A percentile compares a stretch with the other conserved stretches of the same genome.
phyloP scores from a whole-genome alignment of 2,329 filamentous ascomycete species.

The Talaromyces albobiverticillius region DNA sequence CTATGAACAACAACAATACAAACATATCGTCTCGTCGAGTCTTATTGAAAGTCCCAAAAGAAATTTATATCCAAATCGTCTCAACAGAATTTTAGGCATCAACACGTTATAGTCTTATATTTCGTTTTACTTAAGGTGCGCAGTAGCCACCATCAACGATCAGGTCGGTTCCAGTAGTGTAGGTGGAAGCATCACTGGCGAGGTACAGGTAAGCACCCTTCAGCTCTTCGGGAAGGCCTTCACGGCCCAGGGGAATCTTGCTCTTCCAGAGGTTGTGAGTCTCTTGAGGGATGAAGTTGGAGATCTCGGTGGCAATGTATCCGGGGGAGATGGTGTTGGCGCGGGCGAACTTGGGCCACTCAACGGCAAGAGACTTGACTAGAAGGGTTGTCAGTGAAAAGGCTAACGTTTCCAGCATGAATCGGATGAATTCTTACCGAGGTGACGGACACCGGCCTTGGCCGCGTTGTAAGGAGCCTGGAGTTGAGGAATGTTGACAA shows the following conservation, averaged over 20 bases:
- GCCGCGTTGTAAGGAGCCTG: conserved; percentile 72
- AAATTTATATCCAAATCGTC: background rate
- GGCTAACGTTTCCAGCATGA: conserved; percentile 44
- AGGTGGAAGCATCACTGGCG: conserved; percentile 47
- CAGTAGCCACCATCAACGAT: conserved; percentile 50
- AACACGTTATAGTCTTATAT: background rate
- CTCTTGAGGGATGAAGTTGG: conserved; percentile 61
- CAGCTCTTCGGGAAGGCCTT: conserved; percentile 70
- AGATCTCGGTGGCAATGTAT: conserved; percentile 73
- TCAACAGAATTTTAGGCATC: background rate
- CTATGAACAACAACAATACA: too few species aligned
- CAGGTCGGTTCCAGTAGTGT: conserved; percentile 49
- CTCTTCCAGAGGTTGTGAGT: conserved; percentile 71
- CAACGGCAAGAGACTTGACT: conserved; percentile 69
- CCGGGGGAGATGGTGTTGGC: conserved; percentile 72
- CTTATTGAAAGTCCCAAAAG: too few species aligned
- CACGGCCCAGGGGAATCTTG: conserved; percentile 76
- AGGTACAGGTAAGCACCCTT: conserved; percentile 64
- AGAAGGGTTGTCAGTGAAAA: conserved; percentile 14
- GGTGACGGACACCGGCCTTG: conserved; percentile 60
- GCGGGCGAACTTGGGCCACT: conserved; percentile 73
- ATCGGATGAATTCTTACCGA: conserved; percentile 40
- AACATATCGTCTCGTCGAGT: background rate
- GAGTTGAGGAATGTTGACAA: conserved; percentile 73
- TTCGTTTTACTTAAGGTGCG: conserved; percentile 7